Conservation (phyloP, 371 early-diverging fungal genomes). For the Rhizomucor pusillus region DNA sequence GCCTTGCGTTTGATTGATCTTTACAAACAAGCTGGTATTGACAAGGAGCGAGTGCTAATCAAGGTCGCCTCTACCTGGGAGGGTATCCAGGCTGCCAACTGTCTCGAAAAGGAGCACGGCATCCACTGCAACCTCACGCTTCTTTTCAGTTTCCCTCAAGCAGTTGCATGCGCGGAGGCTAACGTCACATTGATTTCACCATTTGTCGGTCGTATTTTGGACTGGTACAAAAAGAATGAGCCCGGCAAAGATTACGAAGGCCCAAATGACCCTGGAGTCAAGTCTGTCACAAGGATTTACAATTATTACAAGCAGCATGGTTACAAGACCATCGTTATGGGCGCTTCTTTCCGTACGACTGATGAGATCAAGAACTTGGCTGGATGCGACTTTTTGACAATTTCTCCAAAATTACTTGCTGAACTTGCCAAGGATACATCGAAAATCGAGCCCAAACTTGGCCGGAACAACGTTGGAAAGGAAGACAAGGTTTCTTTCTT, state of each 20-base stretch:
- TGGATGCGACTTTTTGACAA: conserved; percentile 97
- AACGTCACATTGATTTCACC: conserved; percentile 97
- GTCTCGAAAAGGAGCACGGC: conserved; percentile 80
- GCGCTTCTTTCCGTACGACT: conserved; percentile 96
- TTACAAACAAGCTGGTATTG: conserved; percentile 84
- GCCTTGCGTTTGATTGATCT: conserved; percentile 87
- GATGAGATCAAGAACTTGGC: conserved; percentile 96
- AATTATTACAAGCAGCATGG: conserved; percentile 97
- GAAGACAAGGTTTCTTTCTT: conserved; percentile 64
- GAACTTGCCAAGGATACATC: conserved; percentile 67
- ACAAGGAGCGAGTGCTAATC: conserved; percentile 91
- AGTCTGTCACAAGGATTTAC: conserved; percentile 91
- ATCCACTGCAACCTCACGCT: conserved; percentile 99
- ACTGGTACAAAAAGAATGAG: conserved; percentile 90
- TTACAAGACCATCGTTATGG: conserved; percentile 99
- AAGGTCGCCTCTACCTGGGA: conserved; percentile 99
- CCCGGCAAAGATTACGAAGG: conserved; percentile 78
- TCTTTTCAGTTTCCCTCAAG: conserved; percentile 90
- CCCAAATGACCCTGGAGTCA: conserved; percentile 90
- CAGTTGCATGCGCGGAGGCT: conserved; percentile 98
- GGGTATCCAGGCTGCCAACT: conserved; percentile 95
- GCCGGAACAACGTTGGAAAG: conserved; percentile 61
- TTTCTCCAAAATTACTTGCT: conserved; percentile 85
- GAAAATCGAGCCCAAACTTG: conserved; percentile 69
- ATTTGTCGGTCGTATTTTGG: conserved; percentile 97